Base-by-base conservation (phyloP, 805 yeast genomes). In the Candida michaelii region DNA sequence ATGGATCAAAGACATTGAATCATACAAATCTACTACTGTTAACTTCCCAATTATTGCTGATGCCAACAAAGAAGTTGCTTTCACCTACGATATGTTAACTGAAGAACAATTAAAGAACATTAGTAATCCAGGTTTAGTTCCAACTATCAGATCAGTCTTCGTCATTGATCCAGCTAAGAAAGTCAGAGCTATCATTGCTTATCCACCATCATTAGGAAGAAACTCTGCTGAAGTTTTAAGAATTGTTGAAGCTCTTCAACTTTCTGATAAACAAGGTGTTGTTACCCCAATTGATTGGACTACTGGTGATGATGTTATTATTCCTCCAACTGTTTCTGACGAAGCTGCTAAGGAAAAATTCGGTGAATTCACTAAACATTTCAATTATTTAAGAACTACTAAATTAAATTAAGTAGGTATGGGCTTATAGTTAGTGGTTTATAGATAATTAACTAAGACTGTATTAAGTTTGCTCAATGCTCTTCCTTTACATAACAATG, bases 321-420 rank as follows among this genome's bases (percentile, higher is more conserved):
- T 83, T 46, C 86, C 83, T 41, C 87, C 88, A 39, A 67, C 77
- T 27, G 80, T 82, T 24, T 66, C 78, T 13, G 77, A 82, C 54
- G 79, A 72, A 25, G 80, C 73, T 50, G 88, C 87, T 30, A 73
- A 73, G 29, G 79, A 78, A 55, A 86, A 87, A 69, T 89, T 86
- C 67, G 96, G 96, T 52, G 81, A 82, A 46, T 88, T 88, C 74
- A 80, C 77, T 59, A 85, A 81, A 61, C 82, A 89, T 65, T 89
- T 87, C 77, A 95, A 96, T 49, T 89, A 89, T 80, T 77, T 89
- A 68, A 85, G 96, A 71, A 69, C 70, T 60, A 70, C 74, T 48
- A 73, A 72, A 39, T 70, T 70, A 59, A 70, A 69, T 34, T 34
- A 34, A 11, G 33, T 16, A 13, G 5, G 15, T 27, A 27, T 5